Conservation (phyloP, 208 protist genomes). For the Trypanosoma scelopori region DNA sequence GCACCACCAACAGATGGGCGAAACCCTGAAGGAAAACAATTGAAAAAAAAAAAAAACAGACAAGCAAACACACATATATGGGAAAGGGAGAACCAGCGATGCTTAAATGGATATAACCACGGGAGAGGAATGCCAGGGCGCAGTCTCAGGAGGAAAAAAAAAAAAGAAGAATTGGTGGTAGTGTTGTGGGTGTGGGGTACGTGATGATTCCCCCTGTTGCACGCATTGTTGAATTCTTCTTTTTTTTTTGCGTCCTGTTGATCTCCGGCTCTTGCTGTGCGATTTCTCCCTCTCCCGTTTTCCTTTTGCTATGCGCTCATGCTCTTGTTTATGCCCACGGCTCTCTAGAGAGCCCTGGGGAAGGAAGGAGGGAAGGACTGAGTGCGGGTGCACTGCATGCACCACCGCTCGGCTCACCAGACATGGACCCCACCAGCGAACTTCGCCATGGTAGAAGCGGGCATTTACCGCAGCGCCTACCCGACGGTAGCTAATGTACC, state of each 20-base stretch:
- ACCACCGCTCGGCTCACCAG: constrained; percentile 11
- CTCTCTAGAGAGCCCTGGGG: background rate
- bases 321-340: background rate
- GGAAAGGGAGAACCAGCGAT: too few species aligned
- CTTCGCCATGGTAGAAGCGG: constrained; percentile 78
- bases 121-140: too few species aligned
- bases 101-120: too few species aligned
- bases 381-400: constrained; percentile 11
- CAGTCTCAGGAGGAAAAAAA: constrained; percentile 3
- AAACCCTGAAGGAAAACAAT: too few species aligned
- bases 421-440: constrained; percentile 60
- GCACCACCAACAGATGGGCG: too few species aligned
- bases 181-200: too few species aligned
- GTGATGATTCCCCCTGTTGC: background rate
- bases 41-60: background rate
- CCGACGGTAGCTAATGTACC: constrained; percentile 63
- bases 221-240: background rate
- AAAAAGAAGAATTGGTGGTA: background rate
- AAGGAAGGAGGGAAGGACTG: background rate
- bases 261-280: background rate
- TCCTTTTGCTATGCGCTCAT: background rate
- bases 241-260: background rate
- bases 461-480: constrained; percentile 85
- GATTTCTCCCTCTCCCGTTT: background rate
- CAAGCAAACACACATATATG: background rate